Evolutionary conservation across 208 protist species (phyloP).

Genomic region (Crithidia sp.): DNA sequence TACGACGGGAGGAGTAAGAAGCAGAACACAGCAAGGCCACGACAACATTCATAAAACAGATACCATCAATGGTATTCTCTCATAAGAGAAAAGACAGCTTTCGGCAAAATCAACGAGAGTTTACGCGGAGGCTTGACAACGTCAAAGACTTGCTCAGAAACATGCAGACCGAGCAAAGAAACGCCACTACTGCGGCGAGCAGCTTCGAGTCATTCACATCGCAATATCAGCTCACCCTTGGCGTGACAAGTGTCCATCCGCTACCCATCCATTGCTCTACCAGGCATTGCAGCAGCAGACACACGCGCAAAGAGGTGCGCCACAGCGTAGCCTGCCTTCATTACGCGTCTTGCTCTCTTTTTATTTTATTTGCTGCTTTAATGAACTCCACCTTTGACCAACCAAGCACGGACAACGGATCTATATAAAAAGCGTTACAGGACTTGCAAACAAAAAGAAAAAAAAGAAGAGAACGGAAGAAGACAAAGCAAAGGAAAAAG

Average conservation of each 20-base stretch:
- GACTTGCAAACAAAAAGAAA: background rate
- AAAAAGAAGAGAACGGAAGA: background rate
- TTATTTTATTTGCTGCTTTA: background rate
- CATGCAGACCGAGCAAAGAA: constrained; percentile 7
- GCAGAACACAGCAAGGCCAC: constrained; percentile 1
- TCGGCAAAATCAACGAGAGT: no score
- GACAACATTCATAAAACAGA: no score
- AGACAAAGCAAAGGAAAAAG: background rate
- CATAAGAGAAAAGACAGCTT: no score
- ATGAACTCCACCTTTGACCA: background rate
- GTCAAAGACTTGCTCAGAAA: background rate
- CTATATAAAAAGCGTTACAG: background rate
- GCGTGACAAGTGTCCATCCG: no score
- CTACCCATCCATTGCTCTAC: no score
- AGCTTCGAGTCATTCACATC: no score
- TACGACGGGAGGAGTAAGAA: background rate
- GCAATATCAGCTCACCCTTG: no score
- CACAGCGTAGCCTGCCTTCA: background rate
- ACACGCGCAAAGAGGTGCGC: no score
- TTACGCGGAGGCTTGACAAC: no score
- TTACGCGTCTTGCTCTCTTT: constrained; percentile 1
- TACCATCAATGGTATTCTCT: no score
- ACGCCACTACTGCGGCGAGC: background rate
- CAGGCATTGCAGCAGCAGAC: no score
- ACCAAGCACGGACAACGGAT: background rate